These are phyloP conservation scores for Lippia alba DNA, from an alignment of 305 asterid genomes.

Conservation along the genomic window DNA sequence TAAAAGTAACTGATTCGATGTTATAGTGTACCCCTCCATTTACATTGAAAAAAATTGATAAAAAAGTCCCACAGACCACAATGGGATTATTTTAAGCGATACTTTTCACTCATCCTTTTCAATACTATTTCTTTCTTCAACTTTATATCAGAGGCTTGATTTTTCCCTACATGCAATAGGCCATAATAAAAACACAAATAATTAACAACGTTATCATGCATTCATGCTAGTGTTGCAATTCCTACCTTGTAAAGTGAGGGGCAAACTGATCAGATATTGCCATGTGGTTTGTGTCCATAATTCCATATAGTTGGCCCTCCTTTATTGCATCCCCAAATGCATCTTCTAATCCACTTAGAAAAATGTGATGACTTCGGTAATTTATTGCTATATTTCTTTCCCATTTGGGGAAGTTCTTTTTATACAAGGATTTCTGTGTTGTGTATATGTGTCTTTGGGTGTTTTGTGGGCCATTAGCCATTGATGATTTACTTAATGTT, in stretches of 20 bases:
- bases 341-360: conserved; percentile 18
- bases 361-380: conserved; percentile 19
- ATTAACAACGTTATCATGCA: conserved; percentile 35
- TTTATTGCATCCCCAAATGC: conserved; percentile 32
- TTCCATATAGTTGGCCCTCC: conserved; percentile 45
- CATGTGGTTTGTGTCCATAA: conserved; percentile 61
- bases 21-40: too few relatives aligned
- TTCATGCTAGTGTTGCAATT: conserved; percentile 38
- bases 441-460: conserved; percentile 8
- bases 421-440: conserved; percentile 22
- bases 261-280: conserved; percentile 62
- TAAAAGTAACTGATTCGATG: too few relatives aligned
- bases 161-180: conserved; percentile 41
- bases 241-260: conserved; percentile 62
- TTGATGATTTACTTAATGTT: conserved; percentile 9
- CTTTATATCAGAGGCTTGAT: conserved; percentile 30
- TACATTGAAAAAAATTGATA: too few relatives aligned
- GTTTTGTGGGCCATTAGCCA: conserved; percentile 25
- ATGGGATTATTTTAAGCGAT: conserved; percentile 18
- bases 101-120: conserved; percentile 51
- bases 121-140: conserved; percentile 21
- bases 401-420: conserved; percentile 49
- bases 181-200: conserved; percentile 39
- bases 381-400: conserved; percentile 40
- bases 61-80: background rate